These are phyloP conservation scores for Cyclotella choctawhatcheeana DNA, from an alignment of 108 stramenopile species.

Conservation along the genomic window DNA sequence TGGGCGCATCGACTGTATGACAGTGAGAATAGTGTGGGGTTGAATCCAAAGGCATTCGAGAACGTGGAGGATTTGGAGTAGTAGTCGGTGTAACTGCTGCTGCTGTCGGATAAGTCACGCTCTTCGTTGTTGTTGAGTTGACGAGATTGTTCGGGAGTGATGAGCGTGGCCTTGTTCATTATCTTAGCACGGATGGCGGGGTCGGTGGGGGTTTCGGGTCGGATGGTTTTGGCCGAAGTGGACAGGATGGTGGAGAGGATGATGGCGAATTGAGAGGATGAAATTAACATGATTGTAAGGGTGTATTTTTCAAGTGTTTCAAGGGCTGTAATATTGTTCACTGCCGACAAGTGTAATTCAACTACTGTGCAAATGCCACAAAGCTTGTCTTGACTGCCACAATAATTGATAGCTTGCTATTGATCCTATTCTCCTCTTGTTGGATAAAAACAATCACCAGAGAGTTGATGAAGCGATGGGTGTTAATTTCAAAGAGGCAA, in stretches of 20 bases:
- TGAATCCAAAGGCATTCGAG: constrained; percentile 35
- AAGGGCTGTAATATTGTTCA: no score
- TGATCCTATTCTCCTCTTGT: no score
- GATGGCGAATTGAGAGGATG: neutral
- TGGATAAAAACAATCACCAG: no score
- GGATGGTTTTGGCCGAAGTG: neutral
- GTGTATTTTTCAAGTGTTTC: no score
- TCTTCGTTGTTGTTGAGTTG: neutral
- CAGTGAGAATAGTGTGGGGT: constrained; percentile 69
- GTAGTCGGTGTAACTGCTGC: neutral
- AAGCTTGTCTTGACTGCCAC: no score
- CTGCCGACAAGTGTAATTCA: no score
- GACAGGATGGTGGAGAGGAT: constrained; percentile 9
- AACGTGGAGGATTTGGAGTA: constrained; percentile 6
- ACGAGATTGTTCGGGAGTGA: constrained; percentile 9
- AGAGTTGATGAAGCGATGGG: no score
- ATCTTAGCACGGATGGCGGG: constrained; percentile 4
- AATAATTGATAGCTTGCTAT: no score
- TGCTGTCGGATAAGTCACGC: neutral
- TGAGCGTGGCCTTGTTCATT: constrained; percentile 9
- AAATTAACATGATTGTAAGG: neutral
- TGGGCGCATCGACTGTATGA: constrained; percentile 79
- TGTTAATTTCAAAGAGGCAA: no score
- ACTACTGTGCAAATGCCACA: neutral
- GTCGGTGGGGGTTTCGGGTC: constrained; percentile 2